Conservation (phyloP, 805 yeast genomes). For the Nakazawaea pomicola region DNA sequence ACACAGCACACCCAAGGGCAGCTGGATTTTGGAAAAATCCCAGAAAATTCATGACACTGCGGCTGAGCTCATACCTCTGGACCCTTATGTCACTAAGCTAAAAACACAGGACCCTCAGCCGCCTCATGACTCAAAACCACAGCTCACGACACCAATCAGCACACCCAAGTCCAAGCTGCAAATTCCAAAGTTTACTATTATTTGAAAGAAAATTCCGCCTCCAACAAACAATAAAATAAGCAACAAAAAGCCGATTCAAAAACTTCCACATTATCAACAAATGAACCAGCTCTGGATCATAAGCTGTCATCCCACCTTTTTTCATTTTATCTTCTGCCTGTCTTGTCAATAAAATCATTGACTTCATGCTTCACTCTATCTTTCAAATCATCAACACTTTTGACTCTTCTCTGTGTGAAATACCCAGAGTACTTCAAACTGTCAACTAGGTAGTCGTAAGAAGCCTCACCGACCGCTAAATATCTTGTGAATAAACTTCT, state of each 20-base stretch:
- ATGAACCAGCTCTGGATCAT: too few relatives aligned
- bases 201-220: not conserved
- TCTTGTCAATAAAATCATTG: constrained; percentile 21
- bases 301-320: too few relatives aligned
- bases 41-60: too few relatives aligned
- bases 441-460: constrained; percentile 45
- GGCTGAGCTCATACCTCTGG: too few relatives aligned
- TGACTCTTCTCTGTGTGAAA: constrained; percentile 40
- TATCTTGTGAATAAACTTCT: constrained; percentile 40
- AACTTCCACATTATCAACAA: not conserved
- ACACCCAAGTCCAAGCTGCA: too few relatives aligned
- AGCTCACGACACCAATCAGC: too few relatives aligned
- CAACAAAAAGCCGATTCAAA: not conserved
- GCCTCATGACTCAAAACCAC: too few relatives aligned
- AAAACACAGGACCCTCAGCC: too few relatives aligned
- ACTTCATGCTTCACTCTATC: constrained; percentile 25
- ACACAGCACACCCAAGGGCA: too few relatives aligned
- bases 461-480: constrained; percentile 54
- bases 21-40: too few relatives aligned
- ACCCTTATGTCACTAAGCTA: too few relatives aligned
- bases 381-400: constrained; percentile 22
- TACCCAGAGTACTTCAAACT: constrained; percentile 42
- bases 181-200: too few relatives aligned
- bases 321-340: constrained; percentile 5
- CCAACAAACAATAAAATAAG: not conserved